Evolutionary conservation across 2,329 filamentous ascomycete species (phyloP), one percentile per base, ranked within the genome.

Genomic region (Blumeriella jaapii): DNA sequence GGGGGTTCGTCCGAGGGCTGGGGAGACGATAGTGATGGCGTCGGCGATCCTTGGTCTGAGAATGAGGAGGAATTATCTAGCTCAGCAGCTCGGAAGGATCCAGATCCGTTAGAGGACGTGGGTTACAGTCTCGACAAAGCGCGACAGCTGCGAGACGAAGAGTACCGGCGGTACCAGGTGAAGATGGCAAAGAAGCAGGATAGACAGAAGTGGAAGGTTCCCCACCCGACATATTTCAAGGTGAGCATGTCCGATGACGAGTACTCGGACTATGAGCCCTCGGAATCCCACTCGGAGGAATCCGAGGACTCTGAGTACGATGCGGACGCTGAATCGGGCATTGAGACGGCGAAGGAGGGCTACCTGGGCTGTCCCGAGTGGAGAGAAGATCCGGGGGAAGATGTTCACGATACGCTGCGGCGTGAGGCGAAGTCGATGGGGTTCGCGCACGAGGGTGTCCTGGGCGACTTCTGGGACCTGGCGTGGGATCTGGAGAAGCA

Each of bases 201-300:
- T n/a, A n/a, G n/a, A n/a, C n/a, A n/a, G n/a, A n/a, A n/a, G n/a
- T n/a, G n/a, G n/a, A n/a, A n/a, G n/a, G n/a, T n/a, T n/a, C n/a
- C n/a, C n/a, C n/a, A n/a, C n/a, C n/a, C n/a, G n/a, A n/a, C n/a
- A n/a, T n/a, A n/a, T n/a, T n/a, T n/a, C n/a, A n/a, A n/a, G n/a
- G 43, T 40, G 32, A 35, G 5, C n/a, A 23, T 19, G 11, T 36
- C 34, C 2, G 34, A 36, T 15, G 20, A 25, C 5, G 27, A 25
- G 7, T 19, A 30, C n/a, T 16, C 11, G 3, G 34, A 36, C 13
- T 17, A 10, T 8, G 34, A 29, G 10, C 18, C 26, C 8, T 18
- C 28, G 8, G 27, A 25, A 9, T 29, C 13, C 7, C 12, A 15
- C 7, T 27, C 14, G 19, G 20, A 22, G 20, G 34, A 30, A 12